Percentiles rank a stretch among this genome's conserved stretches.
Conservation (phyloP, 495 filamentous ascomycete species). For the Darksidea phi region DNA sequence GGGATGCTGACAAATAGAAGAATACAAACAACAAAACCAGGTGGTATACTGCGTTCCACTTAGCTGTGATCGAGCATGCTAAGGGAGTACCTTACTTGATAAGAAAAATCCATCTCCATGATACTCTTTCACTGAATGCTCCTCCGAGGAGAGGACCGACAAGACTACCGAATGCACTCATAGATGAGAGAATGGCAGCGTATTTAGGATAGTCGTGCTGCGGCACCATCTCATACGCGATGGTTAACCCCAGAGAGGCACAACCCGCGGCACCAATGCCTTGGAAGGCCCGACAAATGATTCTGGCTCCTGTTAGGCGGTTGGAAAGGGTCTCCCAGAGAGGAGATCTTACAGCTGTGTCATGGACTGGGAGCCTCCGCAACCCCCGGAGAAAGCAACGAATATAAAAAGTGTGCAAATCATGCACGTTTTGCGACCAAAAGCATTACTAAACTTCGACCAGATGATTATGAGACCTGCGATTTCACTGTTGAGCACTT, state of each 20-base stretch:
- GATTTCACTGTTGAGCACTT: too few species aligned
- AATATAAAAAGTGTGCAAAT: background rate
- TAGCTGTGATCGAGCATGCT: too few species aligned
- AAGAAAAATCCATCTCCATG: conserved; percentile 6
- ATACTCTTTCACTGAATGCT: background rate
- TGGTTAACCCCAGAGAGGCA: background rate
- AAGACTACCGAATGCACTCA: background rate
- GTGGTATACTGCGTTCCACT: background rate
- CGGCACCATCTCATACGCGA: conserved; percentile 3
- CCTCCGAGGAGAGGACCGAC: conserved; percentile 1
- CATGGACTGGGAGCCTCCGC: background rate
- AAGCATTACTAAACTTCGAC: conserved; percentile 1
- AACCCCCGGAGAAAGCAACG: background rate
- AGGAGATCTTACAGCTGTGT: background rate
- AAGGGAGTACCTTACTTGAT: background rate
- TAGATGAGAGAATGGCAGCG: background rate
- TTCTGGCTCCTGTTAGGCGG: background rate
- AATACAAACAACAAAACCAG: background rate
- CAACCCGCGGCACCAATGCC: background rate
- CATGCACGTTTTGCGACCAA: background rate
- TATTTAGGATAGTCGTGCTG: background rate
- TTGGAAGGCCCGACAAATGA: background rate
- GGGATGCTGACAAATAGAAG: background rate
- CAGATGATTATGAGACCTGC: conserved; percentile 1
- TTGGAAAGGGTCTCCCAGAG: too few species aligned